Percentiles rank a stretch among this genome's conserved stretches.
phyloP scores from a whole-genome alignment of 164 flowering plant genomes.

The Berberis thunbergii region DNA sequence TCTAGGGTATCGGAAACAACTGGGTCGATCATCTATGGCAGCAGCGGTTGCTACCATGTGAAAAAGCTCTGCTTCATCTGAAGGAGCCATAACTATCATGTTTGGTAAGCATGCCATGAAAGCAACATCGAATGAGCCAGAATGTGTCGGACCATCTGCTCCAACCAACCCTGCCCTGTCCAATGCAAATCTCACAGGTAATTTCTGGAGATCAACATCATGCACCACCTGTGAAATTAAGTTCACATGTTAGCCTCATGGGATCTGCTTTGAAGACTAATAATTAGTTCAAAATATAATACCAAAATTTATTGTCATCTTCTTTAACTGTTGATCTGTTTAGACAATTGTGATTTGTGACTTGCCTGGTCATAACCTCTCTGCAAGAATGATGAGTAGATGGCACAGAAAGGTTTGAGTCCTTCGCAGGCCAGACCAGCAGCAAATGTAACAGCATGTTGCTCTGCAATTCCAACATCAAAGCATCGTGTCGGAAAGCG shows the following conservation, averaged over 20 bases:
- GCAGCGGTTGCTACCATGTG: slow-evolving; percentile 99
- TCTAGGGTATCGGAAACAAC: slow-evolving; percentile 89
- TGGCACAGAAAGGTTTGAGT: slow-evolving; percentile 85
- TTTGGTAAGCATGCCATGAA: slow-evolving; percentile 97
- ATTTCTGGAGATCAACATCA: slow-evolving; percentile 90
- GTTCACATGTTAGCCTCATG: slow-evolving; percentile 12
- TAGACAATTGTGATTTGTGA: neutral
- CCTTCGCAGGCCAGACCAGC: slow-evolving; percentile 97
- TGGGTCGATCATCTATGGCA: slow-evolving; percentile 86
- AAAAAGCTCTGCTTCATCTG: slow-evolving; percentile 90
- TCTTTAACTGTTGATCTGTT: too few species aligned
- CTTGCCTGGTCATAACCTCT: slow-evolving; percentile 93
- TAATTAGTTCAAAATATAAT: too few species aligned
- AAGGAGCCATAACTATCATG: slow-evolving; percentile 99
- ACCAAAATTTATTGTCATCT: too few species aligned
- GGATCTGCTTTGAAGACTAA: too few species aligned
- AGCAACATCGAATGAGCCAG: slow-evolving; percentile 89
- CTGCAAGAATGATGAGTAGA: slow-evolving; percentile 95
- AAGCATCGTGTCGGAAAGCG: slow-evolving; percentile 82
- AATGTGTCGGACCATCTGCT: slow-evolving; percentile 98
- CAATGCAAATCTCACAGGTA: slow-evolving; percentile 96
- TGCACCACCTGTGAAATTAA: slow-evolving; percentile 59
- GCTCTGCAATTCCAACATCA: slow-evolving; percentile 98
- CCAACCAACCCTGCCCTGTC: slow-evolving; percentile 98
- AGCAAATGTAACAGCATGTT: slow-evolving; percentile 97